Percentiles rank a stretch among this genome's conserved stretches.
These are phyloP conservation scores for Boletellus emodensis DNA, from an alignment of 768 basidiomycete genomes.

Conservation along the genomic window DNA sequence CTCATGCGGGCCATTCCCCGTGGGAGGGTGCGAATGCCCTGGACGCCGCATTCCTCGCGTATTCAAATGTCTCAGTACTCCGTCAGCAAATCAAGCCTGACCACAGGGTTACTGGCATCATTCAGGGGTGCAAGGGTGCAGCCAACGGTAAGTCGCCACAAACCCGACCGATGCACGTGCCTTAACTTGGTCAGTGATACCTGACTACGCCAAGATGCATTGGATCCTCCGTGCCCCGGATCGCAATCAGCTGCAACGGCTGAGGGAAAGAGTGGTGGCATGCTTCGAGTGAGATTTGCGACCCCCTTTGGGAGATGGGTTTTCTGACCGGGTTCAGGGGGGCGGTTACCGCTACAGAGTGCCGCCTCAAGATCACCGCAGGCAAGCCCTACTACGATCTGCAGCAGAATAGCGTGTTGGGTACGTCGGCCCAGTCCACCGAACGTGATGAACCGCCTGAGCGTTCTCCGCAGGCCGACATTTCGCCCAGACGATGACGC, in stretches of 20 bases:
- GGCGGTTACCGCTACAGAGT: conserved; percentile 60
- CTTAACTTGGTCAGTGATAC: conserved; percentile 55
- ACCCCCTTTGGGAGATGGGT: not conserved
- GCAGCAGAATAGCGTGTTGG: conserved; percentile 53
- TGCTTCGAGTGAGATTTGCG: conserved; percentile 62
- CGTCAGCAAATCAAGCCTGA: conserved; percentile 86
- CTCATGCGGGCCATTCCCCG: conserved; percentile 76
- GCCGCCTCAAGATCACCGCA: conserved; percentile 44
- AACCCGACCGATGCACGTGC: not conserved
- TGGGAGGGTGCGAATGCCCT: conserved; percentile 87
- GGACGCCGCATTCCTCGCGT: conserved; percentile 85
- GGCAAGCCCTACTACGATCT: conserved; percentile 51
- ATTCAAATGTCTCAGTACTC: conserved; percentile 71
- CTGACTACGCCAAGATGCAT: conserved; percentile 72
- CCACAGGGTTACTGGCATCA: conserved; percentile 73
- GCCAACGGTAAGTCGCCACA: conserved; percentile 53
- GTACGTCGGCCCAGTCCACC: conserved; percentile 29
- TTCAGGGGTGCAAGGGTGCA: conserved; percentile 64
- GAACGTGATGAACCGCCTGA: conserved; percentile 2
- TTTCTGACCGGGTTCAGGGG: conserved; percentile 42
- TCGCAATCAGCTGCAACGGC: conserved; percentile 46
- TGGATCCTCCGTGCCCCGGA: conserved; percentile 73
- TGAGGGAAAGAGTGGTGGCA: conserved; percentile 56
- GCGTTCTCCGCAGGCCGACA: conserved; percentile 42
- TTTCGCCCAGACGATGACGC: conserved; percentile 45